A percentile compares a stretch with the other conserved stretches of the same genome.
Evolutionary conservation across 257 asterid species (phyloP).

Genomic region (Ballota nigra): DNA sequence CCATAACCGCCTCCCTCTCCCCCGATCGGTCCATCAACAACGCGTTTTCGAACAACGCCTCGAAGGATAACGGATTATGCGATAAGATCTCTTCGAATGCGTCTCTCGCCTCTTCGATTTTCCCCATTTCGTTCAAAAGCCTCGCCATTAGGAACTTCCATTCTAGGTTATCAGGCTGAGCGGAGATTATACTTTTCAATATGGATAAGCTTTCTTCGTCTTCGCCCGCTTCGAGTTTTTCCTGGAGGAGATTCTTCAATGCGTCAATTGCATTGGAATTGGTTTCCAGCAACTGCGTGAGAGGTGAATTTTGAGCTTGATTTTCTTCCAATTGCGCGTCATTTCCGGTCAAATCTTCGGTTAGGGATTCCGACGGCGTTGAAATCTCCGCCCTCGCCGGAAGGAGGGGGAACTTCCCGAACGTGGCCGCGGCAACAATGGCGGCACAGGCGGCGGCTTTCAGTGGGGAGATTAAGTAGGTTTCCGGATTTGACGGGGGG

Average conservation of each 20-base stretch:
- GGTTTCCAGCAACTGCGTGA: slow-evolving; percentile 47
- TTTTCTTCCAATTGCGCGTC: slow-evolving; percentile 16
- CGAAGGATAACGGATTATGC: slow-evolving; percentile 48
- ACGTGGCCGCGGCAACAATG: slow-evolving; percentile 55
- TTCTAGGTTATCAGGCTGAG: slow-evolving; percentile 64
- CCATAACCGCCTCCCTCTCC: slow-evolving; percentile 56
- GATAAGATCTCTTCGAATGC: slow-evolving; percentile 57
- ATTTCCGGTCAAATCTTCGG: slow-evolving; percentile 23
- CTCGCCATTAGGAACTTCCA: slow-evolving; percentile 75
- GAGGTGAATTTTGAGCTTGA: slow-evolving; percentile 30
- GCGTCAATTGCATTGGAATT: slow-evolving; percentile 54
- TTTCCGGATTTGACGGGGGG: slow-evolving; percentile 19
- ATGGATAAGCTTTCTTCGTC: slow-evolving; percentile 62
- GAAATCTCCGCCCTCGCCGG: slow-evolving; percentile 36
- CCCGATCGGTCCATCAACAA: slow-evolving; percentile 74
- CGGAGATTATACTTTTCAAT: slow-evolving; percentile 39
- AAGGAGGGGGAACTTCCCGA: slow-evolving; percentile 31
- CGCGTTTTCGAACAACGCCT: slow-evolving; percentile 75
- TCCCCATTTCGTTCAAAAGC: slow-evolving; percentile 63
- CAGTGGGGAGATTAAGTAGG: slow-evolving; percentile 31
- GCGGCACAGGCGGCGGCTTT: slow-evolving; percentile 52
- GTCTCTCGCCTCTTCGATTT: slow-evolving; percentile 48
- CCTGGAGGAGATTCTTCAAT: slow-evolving; percentile 51
- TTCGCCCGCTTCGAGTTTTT: slow-evolving; percentile 68
- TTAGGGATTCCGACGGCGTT: slow-evolving; percentile 31